Conservation (phyloP, 768 basidiomycete genomes). For the Pleurotus platypus region DNA sequence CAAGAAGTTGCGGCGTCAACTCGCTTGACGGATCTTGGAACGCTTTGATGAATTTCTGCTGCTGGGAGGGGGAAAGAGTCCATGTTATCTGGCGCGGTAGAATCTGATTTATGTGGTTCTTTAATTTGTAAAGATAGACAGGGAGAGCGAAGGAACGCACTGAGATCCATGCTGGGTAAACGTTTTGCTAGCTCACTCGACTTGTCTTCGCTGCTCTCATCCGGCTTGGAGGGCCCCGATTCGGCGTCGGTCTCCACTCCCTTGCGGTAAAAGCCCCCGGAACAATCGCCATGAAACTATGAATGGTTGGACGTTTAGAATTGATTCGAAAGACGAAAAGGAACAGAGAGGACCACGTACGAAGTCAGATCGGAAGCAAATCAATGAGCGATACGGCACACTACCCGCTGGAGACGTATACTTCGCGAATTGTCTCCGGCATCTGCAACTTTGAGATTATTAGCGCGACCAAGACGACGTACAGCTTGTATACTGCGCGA, state of each 20-base stretch:
- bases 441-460: constrained; percentile 37
- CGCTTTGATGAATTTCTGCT: too few relatives aligned
- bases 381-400: constrained; percentile 72
- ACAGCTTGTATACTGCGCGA: too few relatives aligned
- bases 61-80: too few relatives aligned
- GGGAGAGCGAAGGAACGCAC: constrained; percentile 32
- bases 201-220: constrained; percentile 31
- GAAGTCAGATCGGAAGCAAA: constrained; percentile 75
- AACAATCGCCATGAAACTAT: constrained; percentile 67
- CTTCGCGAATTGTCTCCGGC: constrained; percentile 68
- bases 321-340: too few relatives aligned
- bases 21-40: too few relatives aligned
- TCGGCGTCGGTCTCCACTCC: constrained; percentile 66
- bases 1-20: too few relatives aligned
- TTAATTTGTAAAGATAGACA: not conserved
- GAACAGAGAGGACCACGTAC: constrained; percentile 30
- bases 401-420: constrained; percentile 86
- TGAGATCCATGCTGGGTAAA: constrained; percentile 57
- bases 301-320: not conserved
- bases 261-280: constrained; percentile 77
- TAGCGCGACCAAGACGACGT: too few relatives aligned
- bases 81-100: constrained; percentile 18
- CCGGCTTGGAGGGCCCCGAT: constrained; percentile 33
- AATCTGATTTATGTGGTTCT: constrained; percentile 32
- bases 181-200: constrained; percentile 41